Evolutionary conservation across 1,139 yeast species (phyloP), one percentile per base, ranked within the genome.

Genomic region (Geotrichum histeridarum): DNA sequence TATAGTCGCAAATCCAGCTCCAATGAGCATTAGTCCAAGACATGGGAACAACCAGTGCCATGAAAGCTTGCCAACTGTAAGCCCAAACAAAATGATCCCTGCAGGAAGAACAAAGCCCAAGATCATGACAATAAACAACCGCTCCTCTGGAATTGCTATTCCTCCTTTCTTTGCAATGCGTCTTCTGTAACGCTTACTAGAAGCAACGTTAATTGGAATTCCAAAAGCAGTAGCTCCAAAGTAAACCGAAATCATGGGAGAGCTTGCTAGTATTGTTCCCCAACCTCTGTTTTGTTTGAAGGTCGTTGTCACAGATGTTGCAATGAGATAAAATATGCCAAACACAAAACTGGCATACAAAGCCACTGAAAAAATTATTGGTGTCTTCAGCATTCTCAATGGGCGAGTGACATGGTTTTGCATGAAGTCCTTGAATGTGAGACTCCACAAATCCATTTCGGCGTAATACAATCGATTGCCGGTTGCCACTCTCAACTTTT

Each of bases 1-100:
- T 64, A 83, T 75, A 63, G 80, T 73, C 59, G 84, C 79, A 61
- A 82, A 75, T 1, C 90, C 90, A 57, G 75, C 70, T 0, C 87
- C 89, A 63, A 82, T 77, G 18, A 88, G 74, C 4, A 75, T 72
- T 38, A 86, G 80, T 0, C 93, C 86, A 27, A 84, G 71, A 35
- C 83, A 73, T 0, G 95, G 87, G 1, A 79, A 86, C 56, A 86
- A 78, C 94, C 94, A 88, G 65, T 82, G 91, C 9, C 84, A 72
- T n/a, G 72, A 59, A 0, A 72, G 60, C 60, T 76, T 75, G 27
- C 79, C 75, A 42, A 68, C 60, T 0, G 93, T 81, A 93, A 95
- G 87, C 2, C 87, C 94, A 64, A 86, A 78, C 68, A 89, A 78
- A 71, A 87, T 84, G 46, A 86, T 73, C 0, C 93, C 86, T 12